phyloP scores from a whole-genome alignment of 129 eudicot genomes.

The Gnaphalium uliginosum region DNA sequence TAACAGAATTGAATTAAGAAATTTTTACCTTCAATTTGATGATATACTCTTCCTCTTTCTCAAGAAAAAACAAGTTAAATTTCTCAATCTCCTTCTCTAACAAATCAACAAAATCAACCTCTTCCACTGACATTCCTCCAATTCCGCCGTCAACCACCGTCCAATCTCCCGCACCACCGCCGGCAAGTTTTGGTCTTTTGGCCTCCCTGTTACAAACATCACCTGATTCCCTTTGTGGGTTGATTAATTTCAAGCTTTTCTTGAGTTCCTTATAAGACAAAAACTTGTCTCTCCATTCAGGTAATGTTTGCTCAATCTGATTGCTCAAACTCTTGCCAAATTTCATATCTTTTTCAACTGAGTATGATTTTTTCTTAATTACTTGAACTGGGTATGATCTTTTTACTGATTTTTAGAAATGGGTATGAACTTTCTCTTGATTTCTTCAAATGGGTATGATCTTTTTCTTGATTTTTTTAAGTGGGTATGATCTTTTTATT shows the following conservation, averaged over 20 bases:
- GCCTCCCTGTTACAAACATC: conserved; percentile 28
- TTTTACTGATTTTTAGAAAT: not conserved
- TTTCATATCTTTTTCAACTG: conserved; percentile 52
- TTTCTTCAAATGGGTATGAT: conserved; percentile 5
- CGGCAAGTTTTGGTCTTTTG: conserved; percentile 41
- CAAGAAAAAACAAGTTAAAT: conserved; percentile 74
- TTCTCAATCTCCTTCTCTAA: conserved; percentile 85
- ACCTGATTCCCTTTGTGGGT: conserved; percentile 33
- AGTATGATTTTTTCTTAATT: not conserved
- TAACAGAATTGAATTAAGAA: conserved; percentile 1
- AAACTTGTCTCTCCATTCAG: conserved; percentile 92
- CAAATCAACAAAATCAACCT: conserved; percentile 66
- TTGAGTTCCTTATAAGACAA: conserved; percentile 82
- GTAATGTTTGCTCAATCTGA: conserved; percentile 81
- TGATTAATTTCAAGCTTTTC: conserved; percentile 63
- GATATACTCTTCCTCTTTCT: conserved; percentile 85
- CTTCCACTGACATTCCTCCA: conserved; percentile 49
- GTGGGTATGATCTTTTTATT: not conserved
- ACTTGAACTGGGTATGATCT: conserved; percentile 23
- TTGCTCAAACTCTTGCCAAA: conserved; percentile 82
- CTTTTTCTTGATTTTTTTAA: not conserved
- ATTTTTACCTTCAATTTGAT: conserved; percentile 70
- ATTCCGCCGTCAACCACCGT: conserved; percentile 25
- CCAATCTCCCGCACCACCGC: conserved; percentile 34
- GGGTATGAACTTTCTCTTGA: not conserved